phyloP scores from a whole-genome alignment of 2,329 filamentous ascomycete species.

The Fusarium lyarnte region DNA sequence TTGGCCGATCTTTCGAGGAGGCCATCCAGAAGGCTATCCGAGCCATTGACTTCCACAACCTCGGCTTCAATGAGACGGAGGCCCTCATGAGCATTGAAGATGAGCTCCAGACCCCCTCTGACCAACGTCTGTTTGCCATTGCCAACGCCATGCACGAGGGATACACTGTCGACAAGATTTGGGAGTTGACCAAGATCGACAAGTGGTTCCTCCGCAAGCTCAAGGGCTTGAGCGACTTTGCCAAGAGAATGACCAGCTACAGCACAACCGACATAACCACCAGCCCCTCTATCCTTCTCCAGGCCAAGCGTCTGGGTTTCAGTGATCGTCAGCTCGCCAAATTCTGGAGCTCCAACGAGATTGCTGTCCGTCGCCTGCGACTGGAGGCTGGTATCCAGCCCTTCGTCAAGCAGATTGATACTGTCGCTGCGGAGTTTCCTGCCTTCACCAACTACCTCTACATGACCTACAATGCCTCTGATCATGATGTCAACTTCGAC shows the following conservation, averaged over 20 bases:
- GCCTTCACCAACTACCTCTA: constrained; percentile 96
- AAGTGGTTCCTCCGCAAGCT: constrained; percentile 97
- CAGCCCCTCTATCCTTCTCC: constrained; percentile 72
- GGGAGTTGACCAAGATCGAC: constrained; percentile 98
- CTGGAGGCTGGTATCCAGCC: constrained; percentile 88
- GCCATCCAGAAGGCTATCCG: constrained; percentile 98
- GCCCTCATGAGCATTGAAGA: constrained; percentile 96
- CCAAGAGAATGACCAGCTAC: constrained; percentile 78
- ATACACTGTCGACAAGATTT: constrained; percentile 95
- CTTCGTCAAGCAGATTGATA: constrained; percentile 98
- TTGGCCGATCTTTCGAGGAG: constrained; percentile 96
- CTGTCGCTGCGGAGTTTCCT: constrained; percentile 96
- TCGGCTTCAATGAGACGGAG: constrained; percentile 91
- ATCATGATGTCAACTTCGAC: constrained; percentile 84
- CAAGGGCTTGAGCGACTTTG: constrained; percentile 90
- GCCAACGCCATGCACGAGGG: constrained; percentile 96
- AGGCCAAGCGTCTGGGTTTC: constrained; percentile 94
- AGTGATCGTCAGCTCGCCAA: constrained; percentile 92
- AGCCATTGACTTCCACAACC: constrained; percentile 92
- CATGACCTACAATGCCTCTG: constrained; percentile 90
- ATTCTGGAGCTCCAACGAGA: constrained; percentile 94
- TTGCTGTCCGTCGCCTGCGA: constrained; percentile 84
- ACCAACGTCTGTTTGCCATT: constrained; percentile 96
- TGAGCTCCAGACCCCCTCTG: constrained; percentile 95
- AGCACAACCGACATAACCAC: constrained; percentile 71